phyloP scores from a whole-genome alignment of 2,329 filamentous ascomycete genomes.

The Cercospora citrullina region DNA sequence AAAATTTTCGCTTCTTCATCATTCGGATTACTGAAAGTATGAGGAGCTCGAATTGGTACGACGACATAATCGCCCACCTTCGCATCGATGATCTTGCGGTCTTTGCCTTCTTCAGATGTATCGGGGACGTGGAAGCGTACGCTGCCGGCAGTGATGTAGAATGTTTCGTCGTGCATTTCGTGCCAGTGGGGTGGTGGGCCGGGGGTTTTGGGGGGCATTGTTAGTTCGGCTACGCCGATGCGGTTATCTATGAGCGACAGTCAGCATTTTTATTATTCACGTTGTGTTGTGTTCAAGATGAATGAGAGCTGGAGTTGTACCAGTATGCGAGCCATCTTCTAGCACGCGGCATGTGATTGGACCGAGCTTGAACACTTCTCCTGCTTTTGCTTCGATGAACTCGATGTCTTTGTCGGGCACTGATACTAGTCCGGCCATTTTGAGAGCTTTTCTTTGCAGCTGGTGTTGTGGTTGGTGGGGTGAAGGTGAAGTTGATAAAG shows the following conservation, averaged over 20 bases:
- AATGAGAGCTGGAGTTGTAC: slow-evolving; percentile 30
- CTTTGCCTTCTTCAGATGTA: slow-evolving; percentile 21
- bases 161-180: slow-evolving; percentile 61
- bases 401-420: slow-evolving; percentile 50
- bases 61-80: slow-evolving; percentile 56
- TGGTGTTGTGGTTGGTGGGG: not conserved
- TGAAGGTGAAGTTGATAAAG: not conserved
- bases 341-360: slow-evolving; percentile 53
- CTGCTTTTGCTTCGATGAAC: slow-evolving; percentile 50
- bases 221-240: slow-evolving; percentile 51
- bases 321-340: slow-evolving; percentile 54
- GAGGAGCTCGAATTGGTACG: slow-evolving; percentile 56
- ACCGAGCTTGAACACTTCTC: slow-evolving; percentile 53
- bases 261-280: not conserved
- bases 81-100: slow-evolving; percentile 45
- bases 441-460: not conserved
- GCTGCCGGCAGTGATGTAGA: slow-evolving; percentile 55
- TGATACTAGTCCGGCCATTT: slow-evolving; percentile 31
- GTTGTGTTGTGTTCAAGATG: not conserved
- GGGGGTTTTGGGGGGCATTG: slow-evolving; percentile 49
- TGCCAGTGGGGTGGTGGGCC: slow-evolving; percentile 56
- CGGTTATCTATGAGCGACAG: slow-evolving; percentile 45
- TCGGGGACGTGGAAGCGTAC: slow-evolving; percentile 54
- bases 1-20: slow-evolving; percentile 57
- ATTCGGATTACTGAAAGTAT: slow-evolving; percentile 58